Conservation (phyloP, 306 rosid species). For the Biancaea sappan region DNA sequence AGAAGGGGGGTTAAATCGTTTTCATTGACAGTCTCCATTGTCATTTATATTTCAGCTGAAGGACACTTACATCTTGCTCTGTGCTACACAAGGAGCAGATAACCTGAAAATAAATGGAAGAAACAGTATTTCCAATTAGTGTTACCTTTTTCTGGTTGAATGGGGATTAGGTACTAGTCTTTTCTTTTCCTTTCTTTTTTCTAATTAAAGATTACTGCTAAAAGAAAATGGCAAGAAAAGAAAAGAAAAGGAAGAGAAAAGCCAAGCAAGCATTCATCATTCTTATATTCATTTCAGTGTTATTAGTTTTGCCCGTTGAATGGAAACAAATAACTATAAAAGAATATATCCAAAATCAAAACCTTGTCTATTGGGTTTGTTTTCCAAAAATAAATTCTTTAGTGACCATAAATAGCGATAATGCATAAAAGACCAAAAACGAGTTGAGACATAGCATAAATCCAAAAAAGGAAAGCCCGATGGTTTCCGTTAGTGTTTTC, state of each 20-base stretch:
- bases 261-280: neutral
- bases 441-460: neutral
- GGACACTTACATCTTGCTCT: slow-evolving; percentile 73
- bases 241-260: neutral
- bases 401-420: neutral
- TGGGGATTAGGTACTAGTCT: neutral
- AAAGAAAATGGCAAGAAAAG: neutral
- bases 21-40: neutral
- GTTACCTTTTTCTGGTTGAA: slow-evolving; percentile 14
- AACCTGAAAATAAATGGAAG: slow-evolving; percentile 49
- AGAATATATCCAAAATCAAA: neutral
- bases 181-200: neutral
- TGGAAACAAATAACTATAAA: neutral
- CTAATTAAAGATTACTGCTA: neutral
- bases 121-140: slow-evolving; percentile 25
- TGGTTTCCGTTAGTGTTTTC: neutral
- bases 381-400: neutral
- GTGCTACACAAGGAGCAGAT: slow-evolving; percentile 75
- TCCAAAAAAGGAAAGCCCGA: neutral
- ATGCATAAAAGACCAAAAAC: neutral
- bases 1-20: neutral
- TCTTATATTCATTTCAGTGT: neutral
- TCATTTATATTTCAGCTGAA: neutral
- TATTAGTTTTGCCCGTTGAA: neutral
- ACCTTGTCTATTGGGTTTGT: neutral